Base-by-base conservation (phyloP, 495 filamentous ascomycete species). In the Mytilinidion resinicola region DNA sequence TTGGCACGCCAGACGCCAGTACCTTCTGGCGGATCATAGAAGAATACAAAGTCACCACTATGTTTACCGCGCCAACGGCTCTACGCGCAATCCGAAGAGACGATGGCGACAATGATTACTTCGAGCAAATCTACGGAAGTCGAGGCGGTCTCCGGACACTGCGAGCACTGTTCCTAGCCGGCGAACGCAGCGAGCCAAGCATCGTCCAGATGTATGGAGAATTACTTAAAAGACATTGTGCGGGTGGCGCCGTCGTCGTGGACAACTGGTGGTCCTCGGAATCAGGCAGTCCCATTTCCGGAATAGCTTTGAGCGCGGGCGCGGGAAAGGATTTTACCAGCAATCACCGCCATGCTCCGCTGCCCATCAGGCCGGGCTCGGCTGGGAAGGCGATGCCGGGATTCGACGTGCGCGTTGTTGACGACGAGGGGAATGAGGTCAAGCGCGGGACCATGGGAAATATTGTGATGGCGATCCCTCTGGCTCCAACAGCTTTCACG, bases 181-280 rank as follows among this genome's bases (percentile, higher is more conserved):
- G 91, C 12, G 91, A 96, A 66, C 77, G 91, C 14, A 93, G 88
- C 56, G 91, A 96, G 65, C 91, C 91, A 6, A 85, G 84, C 52
- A 90, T 96, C 65, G 79, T 96, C 3, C 79, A 78, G 9, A 82
- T 86, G 68, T 96, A 91, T 57, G 86, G 91, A 63, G 74, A 82
- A 6, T 77, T 95, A 1, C 74, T 96, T 2, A 64, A 73, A 10
- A 74, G 79, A 52, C 83, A 89, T 61, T 85, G 80, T 38, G 81
- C 83, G 0, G 73, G 72, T 0, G 78, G 79, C 33, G 83, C 89
- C 0, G 74, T 80, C 30, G 88, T 96, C 14, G 78, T 96, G 51
- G 91, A 96, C 69, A 95, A 96, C 67, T 96, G 91, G 91, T 96
- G 91, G 91, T 92, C 88, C 3, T 92, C 89, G 1, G 91, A 96